Base-by-base conservation (phyloP, 768 basidiomycete genomes). In the Mycena amicta region DNA sequence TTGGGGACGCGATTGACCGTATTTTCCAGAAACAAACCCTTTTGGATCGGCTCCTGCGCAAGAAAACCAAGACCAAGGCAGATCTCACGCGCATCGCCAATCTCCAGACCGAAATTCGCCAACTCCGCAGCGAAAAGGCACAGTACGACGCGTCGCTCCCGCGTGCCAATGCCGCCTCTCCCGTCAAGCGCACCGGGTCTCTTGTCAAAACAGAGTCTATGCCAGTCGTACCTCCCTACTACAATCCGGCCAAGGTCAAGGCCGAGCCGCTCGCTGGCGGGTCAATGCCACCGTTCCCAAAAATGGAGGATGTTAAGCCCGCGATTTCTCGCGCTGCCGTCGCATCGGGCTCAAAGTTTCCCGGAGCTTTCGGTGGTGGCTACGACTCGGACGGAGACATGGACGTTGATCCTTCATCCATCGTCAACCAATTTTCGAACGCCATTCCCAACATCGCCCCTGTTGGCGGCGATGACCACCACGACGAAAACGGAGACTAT, bases 401-500 rank as follows among this genome's bases (percentile, higher is more conserved):
- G 41, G 57, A 66, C 8, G 60, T 65, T 5, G 63, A 66, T 18
- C 55, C 43, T 13, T 45, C 64, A 0, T 57, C 59, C 20, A 39
- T 68, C 4, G 53, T 68, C 8, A 60, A 63, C n/a, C 65, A 72
- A 15, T 69, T 67, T 3, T 45, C 68, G 6, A 60, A 66, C 15
- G 65, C 28, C 57, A 66, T 71, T 22, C 69, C 69, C 8, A 8
- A 59, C 29, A 62, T 72, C 4, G 62, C 71, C 3, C 70, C 74
- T 3, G 46, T 74, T 2, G 40, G 46, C 12, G 57, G 59, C 18
- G 61, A 69, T 6, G 74, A 79, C 37, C 56, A 71, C 22, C 68
- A 65, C 26, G 83, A 84, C 60, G 69, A 67, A 0, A 73, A 80
- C 45, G 82, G 81, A 1, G 75, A 83, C 53, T 83, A 72, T 57